Conservation (phyloP, 805 yeast genomes). For the Phaffomyces antillensis region DNA sequence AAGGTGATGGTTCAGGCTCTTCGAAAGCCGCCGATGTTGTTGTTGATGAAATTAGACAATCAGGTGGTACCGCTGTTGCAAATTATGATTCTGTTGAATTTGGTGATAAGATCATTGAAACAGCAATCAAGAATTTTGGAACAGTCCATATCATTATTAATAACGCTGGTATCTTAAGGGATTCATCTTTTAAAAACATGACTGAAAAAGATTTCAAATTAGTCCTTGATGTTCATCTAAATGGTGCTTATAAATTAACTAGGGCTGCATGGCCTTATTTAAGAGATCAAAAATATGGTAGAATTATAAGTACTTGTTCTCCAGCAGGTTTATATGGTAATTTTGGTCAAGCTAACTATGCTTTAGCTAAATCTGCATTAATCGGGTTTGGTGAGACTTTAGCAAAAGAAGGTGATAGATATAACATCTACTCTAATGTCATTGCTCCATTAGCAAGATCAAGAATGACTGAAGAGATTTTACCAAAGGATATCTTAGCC, state of each 20-base stretch:
- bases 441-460: slow-evolving; percentile 95
- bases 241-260: slow-evolving; percentile 81
- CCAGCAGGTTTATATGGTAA: slow-evolving; percentile 97
- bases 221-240: slow-evolving; percentile 81
- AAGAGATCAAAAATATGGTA: slow-evolving; percentile 77
- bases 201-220: slow-evolving; percentile 67
- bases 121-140: slow-evolving; percentile 83
- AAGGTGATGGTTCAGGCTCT: slow-evolving; percentile 59
- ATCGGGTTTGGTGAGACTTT: slow-evolving; percentile 91
- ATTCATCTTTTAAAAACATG: slow-evolving; percentile 83
- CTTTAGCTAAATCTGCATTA: slow-evolving; percentile 86
- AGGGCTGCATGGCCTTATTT: slow-evolving; percentile 90
- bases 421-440: slow-evolving; percentile 76
- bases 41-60: slow-evolving; percentile 69
- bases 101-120: slow-evolving; percentile 77
- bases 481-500: slow-evolving; percentile 81
- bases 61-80: slow-evolving; percentile 86
- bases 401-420: slow-evolving; percentile 86
- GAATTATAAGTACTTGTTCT: slow-evolving; percentile 89
- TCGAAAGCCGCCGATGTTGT: slow-evolving; percentile 83
- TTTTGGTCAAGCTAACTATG: slow-evolving; percentile 94
- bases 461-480: slow-evolving; percentile 87
- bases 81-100: slow-evolving; percentile 86
- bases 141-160: slow-evolving; percentile 83
- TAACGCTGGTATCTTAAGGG: slow-evolving; percentile 94